Evolutionary conservation across 192 early-diverging fungal genomes (phyloP).

Genomic region (Gryganskiella cystojenkinii): DNA sequence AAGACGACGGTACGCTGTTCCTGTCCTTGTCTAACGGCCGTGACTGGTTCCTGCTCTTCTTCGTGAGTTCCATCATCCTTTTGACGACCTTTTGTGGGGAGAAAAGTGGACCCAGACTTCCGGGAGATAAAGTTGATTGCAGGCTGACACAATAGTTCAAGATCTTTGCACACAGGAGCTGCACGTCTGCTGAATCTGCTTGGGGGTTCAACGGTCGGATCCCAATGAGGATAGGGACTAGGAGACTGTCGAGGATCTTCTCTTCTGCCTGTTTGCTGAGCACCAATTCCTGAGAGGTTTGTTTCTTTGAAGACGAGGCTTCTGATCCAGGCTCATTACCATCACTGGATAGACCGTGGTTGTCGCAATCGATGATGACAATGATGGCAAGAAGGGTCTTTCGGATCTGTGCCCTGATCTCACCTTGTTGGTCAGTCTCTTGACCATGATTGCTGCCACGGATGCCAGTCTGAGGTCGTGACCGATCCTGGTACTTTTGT

Average conservation of each 20-base stretch:
- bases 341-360: background rate
- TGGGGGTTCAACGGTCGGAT: constrained; percentile 13
- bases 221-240: constrained; percentile 28
- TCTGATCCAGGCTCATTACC: no score
- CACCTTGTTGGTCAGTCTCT: constrained; percentile 20
- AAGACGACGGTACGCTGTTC: background rate
- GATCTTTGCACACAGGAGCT: constrained; percentile 42
- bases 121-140: background rate
- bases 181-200: constrained; percentile 27
- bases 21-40: background rate
- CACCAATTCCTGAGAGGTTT: background rate
- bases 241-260: constrained; percentile 13
- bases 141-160: constrained; percentile 21
- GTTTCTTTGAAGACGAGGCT: background rate
- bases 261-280: constrained; percentile 8
- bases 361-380: constrained; percentile 13
- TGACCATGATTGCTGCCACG: background rate
- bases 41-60: background rate
- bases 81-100: constrained; percentile 2
- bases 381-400: constrained; percentile 30
- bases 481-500: constrained; percentile 29
- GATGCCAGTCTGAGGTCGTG: background rate
- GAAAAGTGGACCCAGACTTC: constrained; percentile 6
- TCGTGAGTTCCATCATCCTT: constrained; percentile 8
- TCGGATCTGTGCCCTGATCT: constrained; percentile 29